Base-by-base conservation (phyloP, 2,329 filamentous ascomycete genomes). In the Albophoma yamanashiensis region DNA sequence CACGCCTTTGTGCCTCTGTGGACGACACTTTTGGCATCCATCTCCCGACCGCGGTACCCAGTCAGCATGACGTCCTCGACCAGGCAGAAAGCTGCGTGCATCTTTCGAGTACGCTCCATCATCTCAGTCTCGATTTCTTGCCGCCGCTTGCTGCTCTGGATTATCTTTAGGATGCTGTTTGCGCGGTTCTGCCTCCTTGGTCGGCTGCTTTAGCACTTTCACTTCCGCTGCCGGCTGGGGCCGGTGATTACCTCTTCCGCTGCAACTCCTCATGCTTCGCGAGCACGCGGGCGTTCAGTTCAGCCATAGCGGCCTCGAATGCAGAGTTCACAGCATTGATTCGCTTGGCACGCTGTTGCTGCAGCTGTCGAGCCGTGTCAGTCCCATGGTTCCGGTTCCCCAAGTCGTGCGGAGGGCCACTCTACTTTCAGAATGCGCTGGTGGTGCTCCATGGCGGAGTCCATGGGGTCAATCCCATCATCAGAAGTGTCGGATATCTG, bases 131-230 rank as follows among this genome's bases (percentile, higher is more conserved):
- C 70, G 14, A 73, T 68, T 1, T 64, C 60, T 52, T 55, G 64
- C 58, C 67, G 67, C 47, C 62, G 64, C 59, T 73, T 65, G 5
- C 62, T 45, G 22, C 66, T 57, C 7, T 67, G 59, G n/a, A 66
- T 15, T 82, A 86, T 75, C 83, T 79, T 53, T 8, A 27, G 25
- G 20, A 55, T 36, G 39, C 36, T 27, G 2, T 38, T 15, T 22
- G 43, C 55, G 4, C 59, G 59, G 2, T 38, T 34, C 39, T 25
- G n/a, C 47, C 36, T 31, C 55, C 59, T 60, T 14, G 4, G 4
- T 12, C 17, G 14, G 20, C 50, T 3, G 3, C 2, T 22, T 55
- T 11, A 40, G 22, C 22, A 27, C 22, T 31, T 17, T 56, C 47
- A 36, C 34, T 27, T 14, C 50, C 1, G 12, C 31, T 22, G 31